phyloP scores from a whole-genome alignment of 2,329 filamentous ascomycete genomes.

The Leptodontidium sp. region DNA sequence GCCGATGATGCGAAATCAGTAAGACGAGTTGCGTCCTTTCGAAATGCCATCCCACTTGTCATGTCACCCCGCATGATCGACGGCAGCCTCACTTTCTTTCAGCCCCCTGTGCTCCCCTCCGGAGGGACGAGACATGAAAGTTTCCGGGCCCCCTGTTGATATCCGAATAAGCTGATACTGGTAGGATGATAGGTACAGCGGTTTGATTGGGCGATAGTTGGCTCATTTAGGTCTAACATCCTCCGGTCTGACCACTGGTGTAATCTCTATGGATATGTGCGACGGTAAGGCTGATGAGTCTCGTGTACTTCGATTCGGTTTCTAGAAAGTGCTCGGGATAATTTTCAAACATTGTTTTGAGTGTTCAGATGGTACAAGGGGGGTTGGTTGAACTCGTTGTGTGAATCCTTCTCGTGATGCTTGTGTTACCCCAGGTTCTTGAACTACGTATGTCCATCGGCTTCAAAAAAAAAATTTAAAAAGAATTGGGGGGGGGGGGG shows the following conservation, averaged over 20 bases:
- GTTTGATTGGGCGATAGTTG: not conserved
- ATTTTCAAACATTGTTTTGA: not conserved
- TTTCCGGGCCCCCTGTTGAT: not conserved
- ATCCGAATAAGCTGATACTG: conserved; percentile 4
- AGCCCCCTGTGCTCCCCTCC: not conserved
- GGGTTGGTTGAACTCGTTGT: not conserved
- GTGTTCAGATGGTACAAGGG: not conserved
- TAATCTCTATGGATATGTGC: no score
- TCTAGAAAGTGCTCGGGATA: not conserved
- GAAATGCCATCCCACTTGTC: not conserved
- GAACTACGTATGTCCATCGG: not conserved
- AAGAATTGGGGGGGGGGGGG: no score
- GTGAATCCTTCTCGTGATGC: not conserved
- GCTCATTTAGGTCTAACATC: not conserved
- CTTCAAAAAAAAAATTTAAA: no score
- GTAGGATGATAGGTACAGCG: no score
- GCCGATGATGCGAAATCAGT: not conserved
- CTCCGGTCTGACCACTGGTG: not conserved
- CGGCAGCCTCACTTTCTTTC: not conserved
- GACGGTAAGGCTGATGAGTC: conserved; percentile 2
- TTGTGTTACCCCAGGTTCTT: not conserved
- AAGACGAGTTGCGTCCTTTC: no score
- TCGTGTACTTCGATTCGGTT: not conserved
- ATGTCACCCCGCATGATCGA: conserved; percentile 9
- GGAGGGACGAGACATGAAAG: not conserved